Base-by-base conservation (phyloP, 2,329 filamentous ascomycete species). In the Trichoderma polysporum region DNA sequence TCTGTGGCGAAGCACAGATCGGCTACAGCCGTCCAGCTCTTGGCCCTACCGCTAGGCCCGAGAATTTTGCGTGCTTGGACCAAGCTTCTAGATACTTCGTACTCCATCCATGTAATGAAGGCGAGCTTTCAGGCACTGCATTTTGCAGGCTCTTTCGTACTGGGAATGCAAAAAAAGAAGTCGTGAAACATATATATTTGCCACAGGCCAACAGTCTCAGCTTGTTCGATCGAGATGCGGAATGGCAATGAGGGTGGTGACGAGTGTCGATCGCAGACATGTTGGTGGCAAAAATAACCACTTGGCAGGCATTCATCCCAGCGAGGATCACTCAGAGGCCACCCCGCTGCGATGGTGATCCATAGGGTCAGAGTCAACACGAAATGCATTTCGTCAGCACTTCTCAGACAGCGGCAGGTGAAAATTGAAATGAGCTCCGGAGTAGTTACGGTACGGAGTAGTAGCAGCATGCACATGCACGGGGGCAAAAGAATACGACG, bases 1-100 rank as follows among this genome's bases (percentile, higher is more conserved):
- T 66, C 52, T 57, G 62, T 66, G 62, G 62, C 62, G 54, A 66
- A 66, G 54, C 41, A 50, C 53, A 66, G 62, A 66, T 58, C 53
- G 62, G 62, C 53, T 58, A 52, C 31, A 49, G 54, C 62, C 62
- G 62, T 50, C 33, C 37, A 64, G 45, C 50, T 33, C 61, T 3
- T 56, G 61, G 61, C 50, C 61, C 50, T 64, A 45, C 60, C 49
- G 22, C 60, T 25, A 41, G 49, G 22, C n/a, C 49, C 60, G 33
- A 53, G 41, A n/a, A 7, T 19, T 60, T 27, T 39, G 58, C 58
- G 58, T 61, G 58, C 58, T 52, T 52, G 22, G 37, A 15, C 12
- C n/a, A n/a, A n/a, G n/a, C n/a, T n/a, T n/a, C n/a, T n/a, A n/a
- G n/a, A n/a, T n/a, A n/a, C n/a, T n/a, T n/a, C n/a, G n/a, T n/a